Evolutionary conservation across 345 rosid species (phyloP).

Genomic region (Bruguiera gymnorhiza): DNA sequence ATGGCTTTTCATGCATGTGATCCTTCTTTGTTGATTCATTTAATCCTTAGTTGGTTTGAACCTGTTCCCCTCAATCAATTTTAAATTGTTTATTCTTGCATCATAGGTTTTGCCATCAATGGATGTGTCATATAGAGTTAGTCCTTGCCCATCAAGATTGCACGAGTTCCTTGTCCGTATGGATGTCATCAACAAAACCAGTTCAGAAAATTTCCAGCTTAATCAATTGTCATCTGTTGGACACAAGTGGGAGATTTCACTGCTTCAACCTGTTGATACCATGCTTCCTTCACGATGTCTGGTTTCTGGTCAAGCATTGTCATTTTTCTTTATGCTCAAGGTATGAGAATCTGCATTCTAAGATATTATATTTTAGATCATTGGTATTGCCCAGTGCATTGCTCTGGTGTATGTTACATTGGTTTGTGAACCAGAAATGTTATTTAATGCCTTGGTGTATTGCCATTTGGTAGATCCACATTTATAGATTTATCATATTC

Average conservation of each 20-base stretch:
- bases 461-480: neutral
- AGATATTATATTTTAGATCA: neutral
- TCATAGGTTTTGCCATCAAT: slow-evolving; percentile 75
- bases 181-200: slow-evolving; percentile 78
- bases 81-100: slow-evolving; percentile 3
- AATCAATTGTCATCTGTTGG: slow-evolving; percentile 80
- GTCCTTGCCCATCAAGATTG: slow-evolving; percentile 76
- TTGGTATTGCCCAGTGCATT: neutral
- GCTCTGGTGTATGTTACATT: neutral
- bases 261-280: slow-evolving; percentile 65
- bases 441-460: neutral
- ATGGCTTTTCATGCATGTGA: no score
- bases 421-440: neutral
- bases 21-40: neutral
- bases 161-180: slow-evolving; percentile 78
- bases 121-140: slow-evolving; percentile 69
- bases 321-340: slow-evolving; percentile 84
- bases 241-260: slow-evolving; percentile 71
- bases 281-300: slow-evolving; percentile 58
- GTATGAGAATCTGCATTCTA: slow-evolving; percentile 28
- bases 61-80: neutral
- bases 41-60: neutral
- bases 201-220: slow-evolving; percentile 65
- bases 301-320: slow-evolving; percentile 76
- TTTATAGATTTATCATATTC: neutral